phyloP scores from a whole-genome alignment of 176 grass and related monocot species.

The Avena insularis region DNA sequence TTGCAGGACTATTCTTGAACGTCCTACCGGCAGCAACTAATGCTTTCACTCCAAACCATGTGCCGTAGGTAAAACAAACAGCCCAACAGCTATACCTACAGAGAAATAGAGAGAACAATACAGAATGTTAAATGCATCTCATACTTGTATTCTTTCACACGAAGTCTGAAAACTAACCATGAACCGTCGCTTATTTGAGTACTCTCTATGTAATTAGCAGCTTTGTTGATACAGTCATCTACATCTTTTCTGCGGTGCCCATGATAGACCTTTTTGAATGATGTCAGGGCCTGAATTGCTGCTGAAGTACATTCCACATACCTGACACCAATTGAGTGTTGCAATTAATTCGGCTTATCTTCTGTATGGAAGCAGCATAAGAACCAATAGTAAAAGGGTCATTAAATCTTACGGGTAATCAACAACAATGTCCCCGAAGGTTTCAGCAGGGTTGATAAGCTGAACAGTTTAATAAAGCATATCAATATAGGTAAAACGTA shows the following conservation, averaged over 20 bases:
- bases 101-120: conserved; percentile 33
- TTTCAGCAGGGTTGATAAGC: conserved; percentile 97
- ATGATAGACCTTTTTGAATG: conserved; percentile 88
- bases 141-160: not conserved
- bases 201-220: conserved; percentile 64
- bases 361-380: conserved; percentile 34
- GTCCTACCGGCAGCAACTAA: conserved; percentile 82
- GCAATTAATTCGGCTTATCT: conserved; percentile 39
- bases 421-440: conserved; percentile 92
- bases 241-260: conserved; percentile 76
- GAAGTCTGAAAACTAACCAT: conserved; percentile 64
- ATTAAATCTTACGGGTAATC: conserved; percentile 92
- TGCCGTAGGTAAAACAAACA: conserved; percentile 95
- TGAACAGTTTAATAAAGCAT: conserved; percentile 49
- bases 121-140: conserved; percentile 14
- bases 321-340: conserved; percentile 50
- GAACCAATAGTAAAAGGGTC: conserved; percentile 13
- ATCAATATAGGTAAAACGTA: conserved; percentile 39
- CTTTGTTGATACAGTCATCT: conserved; percentile 80
- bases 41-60: conserved; percentile 92
- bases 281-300: conserved; percentile 80
- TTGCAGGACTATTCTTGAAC: conserved; percentile 60
- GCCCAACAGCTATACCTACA: conserved; percentile 91
- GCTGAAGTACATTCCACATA: conserved; percentile 99
- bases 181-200: conserved; percentile 82